phyloP scores from a whole-genome alignment of 345 rosid species.

The Cardamine resedifolia region DNA sequence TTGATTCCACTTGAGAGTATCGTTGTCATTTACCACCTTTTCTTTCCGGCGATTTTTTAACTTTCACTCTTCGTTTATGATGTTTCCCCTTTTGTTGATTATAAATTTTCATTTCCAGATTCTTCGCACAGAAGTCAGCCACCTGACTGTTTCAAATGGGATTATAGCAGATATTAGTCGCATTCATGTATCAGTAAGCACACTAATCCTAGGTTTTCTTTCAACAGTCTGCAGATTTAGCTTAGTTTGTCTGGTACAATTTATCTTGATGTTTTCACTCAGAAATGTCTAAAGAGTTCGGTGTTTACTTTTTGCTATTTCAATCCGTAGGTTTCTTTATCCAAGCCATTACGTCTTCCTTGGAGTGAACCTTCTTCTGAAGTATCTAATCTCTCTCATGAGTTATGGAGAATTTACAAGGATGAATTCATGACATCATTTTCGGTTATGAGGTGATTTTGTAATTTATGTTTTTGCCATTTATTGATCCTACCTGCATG shows the following conservation, averaged over 20 bases:
- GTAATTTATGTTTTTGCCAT: neutral
- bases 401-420: constrained; percentile 82
- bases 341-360: constrained; percentile 82
- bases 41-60: neutral
- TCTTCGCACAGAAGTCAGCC: constrained; percentile 63
- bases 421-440: constrained; percentile 79
- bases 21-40: constrained; percentile 5
- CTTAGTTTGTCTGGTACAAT: constrained; percentile 9
- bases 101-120: constrained; percentile 44
- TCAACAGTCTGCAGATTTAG: constrained; percentile 3
- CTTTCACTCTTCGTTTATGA: constrained; percentile 3
- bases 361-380: constrained; percentile 51
- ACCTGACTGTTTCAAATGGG: constrained; percentile 70
- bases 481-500: constrained; percentile 19
- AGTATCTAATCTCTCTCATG: constrained; percentile 49
- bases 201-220: neutral
- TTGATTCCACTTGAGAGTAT: constrained; percentile 16
- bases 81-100: constrained; percentile 1
- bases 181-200: constrained; percentile 80
- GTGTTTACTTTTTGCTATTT: constrained; percentile 26
- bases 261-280: constrained; percentile 18
- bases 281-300: constrained; percentile 19
- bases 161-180: constrained; percentile 64
- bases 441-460: constrained; percentile 79
- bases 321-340: constrained; percentile 66